Percentiles rank a stretch among this genome's conserved stretches.
These are phyloP conservation scores for Curvularia eragrostidis DNA, from an alignment of 2,329 filamentous ascomycete genomes.

Conservation along the genomic window DNA sequence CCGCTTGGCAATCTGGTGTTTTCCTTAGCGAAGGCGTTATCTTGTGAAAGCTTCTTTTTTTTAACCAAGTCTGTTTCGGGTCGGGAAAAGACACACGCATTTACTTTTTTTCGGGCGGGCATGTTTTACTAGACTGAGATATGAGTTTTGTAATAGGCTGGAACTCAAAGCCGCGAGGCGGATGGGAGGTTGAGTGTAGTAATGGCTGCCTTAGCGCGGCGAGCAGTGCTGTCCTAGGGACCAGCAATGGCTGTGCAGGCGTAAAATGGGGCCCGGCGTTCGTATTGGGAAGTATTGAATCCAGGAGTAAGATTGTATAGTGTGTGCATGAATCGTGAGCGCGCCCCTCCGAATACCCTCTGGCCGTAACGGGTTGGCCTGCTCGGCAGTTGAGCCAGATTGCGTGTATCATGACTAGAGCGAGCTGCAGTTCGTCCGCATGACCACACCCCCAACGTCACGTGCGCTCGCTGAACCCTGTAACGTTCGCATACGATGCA, in stretches of 20 bases:
- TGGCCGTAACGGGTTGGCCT: not conserved
- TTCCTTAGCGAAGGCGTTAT: conserved; percentile 38
- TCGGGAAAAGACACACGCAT: conserved; percentile 8
- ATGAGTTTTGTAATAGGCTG: conserved; percentile 15
- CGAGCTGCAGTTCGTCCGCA: conserved; percentile 6
- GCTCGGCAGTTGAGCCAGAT: not conserved
- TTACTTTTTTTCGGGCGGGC: not conserved
- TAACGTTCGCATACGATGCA: conserved; percentile 1
- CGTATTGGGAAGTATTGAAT: not conserved
- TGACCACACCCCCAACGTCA: conserved; percentile 11
- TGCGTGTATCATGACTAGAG: not conserved
- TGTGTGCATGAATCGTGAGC: not conserved
- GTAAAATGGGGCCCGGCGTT: conserved; percentile 1
- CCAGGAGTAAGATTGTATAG: conserved; percentile 1
- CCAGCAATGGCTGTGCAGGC: not conserved
- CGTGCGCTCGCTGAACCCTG: conserved; percentile 8
- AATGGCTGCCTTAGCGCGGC: not conserved
- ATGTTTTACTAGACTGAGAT: conserved; percentile 14
- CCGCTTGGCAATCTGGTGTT: not conserved
- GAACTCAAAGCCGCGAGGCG: not conserved
- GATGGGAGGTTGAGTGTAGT: not conserved
- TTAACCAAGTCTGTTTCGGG: not conserved
- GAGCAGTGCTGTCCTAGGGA: not conserved
- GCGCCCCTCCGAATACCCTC: not conserved
- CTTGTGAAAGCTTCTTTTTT: not conserved